phyloP scores from a whole-genome alignment of 371 early-diverging fungal species.

The Nematocida ausubeli region DNA sequence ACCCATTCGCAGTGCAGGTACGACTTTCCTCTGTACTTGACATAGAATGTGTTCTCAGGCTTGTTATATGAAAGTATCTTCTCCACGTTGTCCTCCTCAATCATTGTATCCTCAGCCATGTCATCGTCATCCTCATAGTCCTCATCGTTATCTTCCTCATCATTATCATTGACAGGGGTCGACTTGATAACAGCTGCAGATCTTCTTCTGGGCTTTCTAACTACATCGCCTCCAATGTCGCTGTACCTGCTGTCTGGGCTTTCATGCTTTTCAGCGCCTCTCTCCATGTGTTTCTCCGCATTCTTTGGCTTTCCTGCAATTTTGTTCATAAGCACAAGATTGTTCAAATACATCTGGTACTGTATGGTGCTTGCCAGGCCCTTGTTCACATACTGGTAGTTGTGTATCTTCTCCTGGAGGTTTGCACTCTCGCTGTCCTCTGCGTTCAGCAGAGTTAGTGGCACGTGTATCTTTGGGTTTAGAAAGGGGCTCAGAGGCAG shows the following conservation, averaged over 20 bases:
- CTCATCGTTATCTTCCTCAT: conserved; percentile 10
- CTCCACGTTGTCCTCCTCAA: conserved; percentile 64
- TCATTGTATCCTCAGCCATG: conserved; percentile 21
- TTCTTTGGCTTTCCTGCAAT: conserved; percentile 13
- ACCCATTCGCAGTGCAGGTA: conserved; percentile 81
- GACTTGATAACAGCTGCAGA: background rate
- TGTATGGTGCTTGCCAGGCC: conserved; percentile 54
- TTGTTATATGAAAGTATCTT: conserved; percentile 62
- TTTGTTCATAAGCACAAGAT: conserved; percentile 54
- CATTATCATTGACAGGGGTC: background rate
- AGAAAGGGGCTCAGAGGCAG: conserved; percentile 55
- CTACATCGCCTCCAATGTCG: background rate
- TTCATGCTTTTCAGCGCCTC: background rate
- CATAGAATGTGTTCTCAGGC: conserved; percentile 60
- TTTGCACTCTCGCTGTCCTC: conserved; percentile 2
- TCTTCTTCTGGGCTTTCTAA: conserved; percentile 8
- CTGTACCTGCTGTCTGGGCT: no score
- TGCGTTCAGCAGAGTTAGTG: conserved; percentile 1
- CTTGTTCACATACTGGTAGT: conserved; percentile 57
- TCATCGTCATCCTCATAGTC: conserved; percentile 59
- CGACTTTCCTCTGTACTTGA: conserved; percentile 64
- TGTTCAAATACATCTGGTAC: conserved; percentile 57
- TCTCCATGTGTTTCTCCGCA: background rate
- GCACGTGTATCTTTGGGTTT: conserved; percentile 53
- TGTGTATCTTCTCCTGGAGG: conserved; percentile 48